Conservation (phyloP, 257 asterid genomes). For the Solanum boliviense region DNA sequence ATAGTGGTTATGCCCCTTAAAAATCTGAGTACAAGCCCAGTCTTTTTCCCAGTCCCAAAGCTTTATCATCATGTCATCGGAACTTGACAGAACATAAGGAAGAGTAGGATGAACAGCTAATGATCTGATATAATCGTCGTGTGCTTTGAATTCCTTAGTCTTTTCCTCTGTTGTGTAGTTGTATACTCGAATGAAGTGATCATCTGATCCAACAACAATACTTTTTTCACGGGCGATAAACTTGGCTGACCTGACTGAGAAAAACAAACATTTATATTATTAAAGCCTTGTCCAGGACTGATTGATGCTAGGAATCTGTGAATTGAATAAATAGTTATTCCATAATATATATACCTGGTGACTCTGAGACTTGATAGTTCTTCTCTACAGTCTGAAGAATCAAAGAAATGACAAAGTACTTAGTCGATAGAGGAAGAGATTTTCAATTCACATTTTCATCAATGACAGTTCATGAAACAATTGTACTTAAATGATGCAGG, state of each 20-base stretch:
- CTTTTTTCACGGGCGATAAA: slow-evolving; percentile 81
- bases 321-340: not conserved
- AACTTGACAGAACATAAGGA: slow-evolving; percentile 83
- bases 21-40: slow-evolving; percentile 86
- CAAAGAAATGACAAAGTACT: not conserved
- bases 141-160: slow-evolving; percentile 88
- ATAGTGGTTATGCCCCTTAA: slow-evolving; percentile 96
- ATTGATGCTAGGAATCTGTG: not conserved
- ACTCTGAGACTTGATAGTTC: not conserved
- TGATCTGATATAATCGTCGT: slow-evolving; percentile 93
- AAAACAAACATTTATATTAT: not conserved
- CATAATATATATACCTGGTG: not conserved
- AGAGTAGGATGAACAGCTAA: slow-evolving; percentile 96
- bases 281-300: not conserved
- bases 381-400: not conserved
- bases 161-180: slow-evolving; percentile 94
- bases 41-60: slow-evolving; percentile 99
- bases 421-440: not conserved
- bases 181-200: slow-evolving; percentile 90
- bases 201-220: slow-evolving; percentile 98
- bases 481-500: not conserved
- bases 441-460: not conserved
- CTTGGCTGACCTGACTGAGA: slow-evolving; percentile 92
- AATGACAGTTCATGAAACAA: not conserved
- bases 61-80: slow-evolving; percentile 97